These are phyloP conservation scores for Cyclotella choctawhatcheeana DNA, from an alignment of 108 stramenopile genomes.

Conservation along the genomic window DNA sequence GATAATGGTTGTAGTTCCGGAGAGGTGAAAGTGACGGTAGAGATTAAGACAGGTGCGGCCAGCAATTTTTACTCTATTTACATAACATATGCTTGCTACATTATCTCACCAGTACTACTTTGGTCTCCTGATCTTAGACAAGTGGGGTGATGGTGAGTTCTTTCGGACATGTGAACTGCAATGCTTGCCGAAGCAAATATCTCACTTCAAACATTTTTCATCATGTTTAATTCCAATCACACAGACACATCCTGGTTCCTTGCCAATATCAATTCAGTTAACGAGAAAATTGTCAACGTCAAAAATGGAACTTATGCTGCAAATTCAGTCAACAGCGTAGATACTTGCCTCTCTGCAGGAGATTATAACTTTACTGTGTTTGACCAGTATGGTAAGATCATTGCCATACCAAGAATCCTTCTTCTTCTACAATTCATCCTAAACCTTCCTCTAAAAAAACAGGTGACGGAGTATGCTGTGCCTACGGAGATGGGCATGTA, in stretches of 20 bases:
- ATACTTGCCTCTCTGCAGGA: background rate
- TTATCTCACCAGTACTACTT: background rate
- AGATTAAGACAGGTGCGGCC: conserved; percentile 33
- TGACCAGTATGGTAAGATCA: conserved; percentile 40
- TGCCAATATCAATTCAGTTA: background rate
- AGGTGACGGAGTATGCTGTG: conserved; percentile 38
- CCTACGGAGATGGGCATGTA: conserved; percentile 32
- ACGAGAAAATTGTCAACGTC: conserved; percentile 31
- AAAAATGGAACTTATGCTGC: conserved; percentile 21
- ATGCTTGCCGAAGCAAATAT: background rate
- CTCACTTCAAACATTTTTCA: background rate
- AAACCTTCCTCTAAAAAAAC: background rate
- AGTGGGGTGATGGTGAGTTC: background rate
- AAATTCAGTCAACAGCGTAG: conserved; percentile 10
- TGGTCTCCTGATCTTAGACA: background rate
- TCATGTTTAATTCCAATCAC: too few relatives aligned
- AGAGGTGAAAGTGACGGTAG: conserved; percentile 40
- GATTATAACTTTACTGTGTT: conserved; percentile 42
- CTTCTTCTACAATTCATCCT: background rate
- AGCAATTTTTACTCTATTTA: background rate
- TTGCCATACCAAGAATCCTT: background rate
- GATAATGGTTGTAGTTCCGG: conserved; percentile 1
- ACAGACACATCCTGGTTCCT: conserved; percentile 42
- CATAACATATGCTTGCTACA: background rate
- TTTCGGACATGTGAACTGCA: background rate